Base-by-base conservation (phyloP, 768 basidiomycete species). In the Serpula lacrymans region DNA sequence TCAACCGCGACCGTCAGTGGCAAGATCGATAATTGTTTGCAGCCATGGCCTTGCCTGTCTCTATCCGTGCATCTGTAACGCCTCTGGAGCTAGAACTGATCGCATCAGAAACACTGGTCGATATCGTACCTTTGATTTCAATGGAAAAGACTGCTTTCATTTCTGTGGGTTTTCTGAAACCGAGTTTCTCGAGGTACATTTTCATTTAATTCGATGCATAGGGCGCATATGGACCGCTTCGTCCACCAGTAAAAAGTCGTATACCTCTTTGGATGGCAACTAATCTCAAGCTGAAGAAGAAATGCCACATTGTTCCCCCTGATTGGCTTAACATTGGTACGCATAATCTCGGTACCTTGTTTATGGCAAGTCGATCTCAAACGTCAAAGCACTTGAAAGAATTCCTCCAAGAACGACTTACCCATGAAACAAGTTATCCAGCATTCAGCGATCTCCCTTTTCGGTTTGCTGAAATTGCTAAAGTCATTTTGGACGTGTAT, bases 211-310 rank as follows among this genome's bases (percentile, higher is more conserved):
- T 29, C 24, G 20, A 39, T 34, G 34, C 7, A 14, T 60, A 96
- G 92, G 93, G 91, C 39, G 83, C 84, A 38, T 96, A 91, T 52
- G 96, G 96, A 2, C 95, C 96, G 14, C 77, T 99, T 39, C 73
- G 84, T 5, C 94, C 96, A 1, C 95, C 95, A 5, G 75, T 79
- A 42, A 86, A 87, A 60, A 74, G 84, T 26, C 75, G 75, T 49
- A 80, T 98, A n/a, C 96, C 96, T 1, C 68, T 98, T 3, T 99
- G 96, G 96, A 84, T 99, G 71, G 96, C 95, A 0, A 69, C 88
- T 3, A 91, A 95, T 55, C 69, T 98, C 36, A 99, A 99, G 66
- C 59, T 83, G 55, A 96, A 97, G 72, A 87, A 88, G 60, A 94
- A 93, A 63, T 97, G 95, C 47, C 82, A 89, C 50, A 91, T 99